Evolutionary conservation across 129 eudicot genomes (phyloP), one percentile per base, ranked within the genome.

Genomic region (Chrysanthemum lavandulifolium): DNA sequence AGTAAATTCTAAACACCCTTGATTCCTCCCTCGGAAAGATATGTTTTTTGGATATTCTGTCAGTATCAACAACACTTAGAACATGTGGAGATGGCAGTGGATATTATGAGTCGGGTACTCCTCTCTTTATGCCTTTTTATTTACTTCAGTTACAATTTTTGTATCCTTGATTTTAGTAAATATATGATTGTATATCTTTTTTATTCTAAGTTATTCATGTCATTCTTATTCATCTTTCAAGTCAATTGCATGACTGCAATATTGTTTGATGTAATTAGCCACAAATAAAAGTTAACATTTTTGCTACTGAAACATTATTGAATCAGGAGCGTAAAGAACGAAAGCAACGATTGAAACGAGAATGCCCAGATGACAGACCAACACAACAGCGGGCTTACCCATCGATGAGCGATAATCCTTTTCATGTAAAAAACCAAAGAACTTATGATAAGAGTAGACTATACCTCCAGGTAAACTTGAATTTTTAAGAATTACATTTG

Each of bases 281-380:
- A n/a, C n/a, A n/a, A n/a, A n/a, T 25, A 53, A 51, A 54, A 54
- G 74, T 15, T 65, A 65, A 19, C 67, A 45, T 53, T 50, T 13
- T 36, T 36, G 0, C 45, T 36, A 36, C 9, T 6, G 45, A 6
- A 36, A 13, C 43, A 53, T 75, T 71, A 66, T 61, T 82, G 64
- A 47, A 78, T 75, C 81, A 94, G 98, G 98, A 90, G 68, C 98
- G 98, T 56, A 97, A 94, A 77, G 98, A 94, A 83, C 87, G 98
- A 77, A 86, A 82, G 29, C 96, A 78, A 68, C 73, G 92, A 50
- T 45, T 94, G 79, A 91, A 81, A 77, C 80, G 92, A 81, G 97
- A 93, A 64, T 96, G 86, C 7, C 84, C 91, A 12, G 97, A 94
- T 88, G 98, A 94, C 27, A 81, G 86, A 74, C 88, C 87, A 54